Evolutionary conservation across 2,329 filamentous ascomycete species (phyloP), one percentile per base, ranked within the genome.

Genomic region (Sarocladiaceae sp.): DNA sequence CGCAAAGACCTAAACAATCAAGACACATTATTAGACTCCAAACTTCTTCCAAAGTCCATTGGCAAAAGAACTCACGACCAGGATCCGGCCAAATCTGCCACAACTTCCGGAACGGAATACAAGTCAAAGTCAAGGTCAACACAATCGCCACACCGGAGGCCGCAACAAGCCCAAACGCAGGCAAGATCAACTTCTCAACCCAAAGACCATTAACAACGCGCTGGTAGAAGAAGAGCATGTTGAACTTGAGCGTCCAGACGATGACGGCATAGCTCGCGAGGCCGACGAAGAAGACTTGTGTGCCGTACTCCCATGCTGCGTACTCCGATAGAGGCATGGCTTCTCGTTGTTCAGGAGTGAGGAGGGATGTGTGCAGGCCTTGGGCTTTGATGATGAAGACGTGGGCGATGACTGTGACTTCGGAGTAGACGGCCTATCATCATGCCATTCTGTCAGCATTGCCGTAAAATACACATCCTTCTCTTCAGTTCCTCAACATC

Each of bases 141-240:
- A 63, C 42, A 2, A 69, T 65, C 0, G 59, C 54, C 1, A 64
- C 26, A 1, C 55, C 59, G 0, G 65, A 68, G 2, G 52, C 25
- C 0, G 54, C 42, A 1, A 71, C 63, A 2, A 69, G 51, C 0
- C 51, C 55, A 60, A 71, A 68, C 10, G 64, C 53, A 0, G 69
- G 69, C 15, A 59, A 56, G n/a, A 73, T 62, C 23, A 69, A 64
- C 17, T 60, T 66, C 50, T 70, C 61, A 0, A 66, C 64, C 62
- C 64, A 68, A 1, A 71, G 52, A 0, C 65, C 64, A 3, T 58
- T 60, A 4, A 71, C 65, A 5, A 72, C 58, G 1, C 69, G 66
- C 13, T 60, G 58, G 51, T 70, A 72, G 15, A 73, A 65, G 53
- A 66, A 71, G 17, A 71, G 50, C 67, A 72, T 71, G 57, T 70